Conservation (phyloP, 257 asterid species). For the Coffea canephora region DNA sequence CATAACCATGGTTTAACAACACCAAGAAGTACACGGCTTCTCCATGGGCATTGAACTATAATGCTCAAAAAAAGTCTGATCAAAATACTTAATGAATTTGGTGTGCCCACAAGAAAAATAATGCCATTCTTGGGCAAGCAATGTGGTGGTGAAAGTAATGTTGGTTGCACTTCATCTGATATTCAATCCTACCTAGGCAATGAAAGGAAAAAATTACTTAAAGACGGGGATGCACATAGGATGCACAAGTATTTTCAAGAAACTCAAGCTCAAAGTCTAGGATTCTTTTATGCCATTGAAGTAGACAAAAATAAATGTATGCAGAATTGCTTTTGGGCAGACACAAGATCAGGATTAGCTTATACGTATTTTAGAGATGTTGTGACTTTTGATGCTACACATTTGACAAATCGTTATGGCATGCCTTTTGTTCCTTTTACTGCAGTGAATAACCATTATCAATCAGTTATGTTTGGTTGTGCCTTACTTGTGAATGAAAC, state of each 20-base stretch:
- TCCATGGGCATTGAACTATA: background rate
- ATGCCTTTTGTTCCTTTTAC: conserved; percentile 15
- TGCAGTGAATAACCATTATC: conserved; percentile 12
- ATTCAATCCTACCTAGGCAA: background rate
- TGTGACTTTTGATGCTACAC: conserved; percentile 13
- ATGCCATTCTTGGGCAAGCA: background rate
- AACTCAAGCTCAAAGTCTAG: background rate
- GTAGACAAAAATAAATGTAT: conserved; percentile 1
- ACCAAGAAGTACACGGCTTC: background rate
- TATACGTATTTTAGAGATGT: conserved; percentile 14
- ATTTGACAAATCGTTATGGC: background rate
- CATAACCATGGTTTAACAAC: background rate
- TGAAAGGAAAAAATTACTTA: background rate
- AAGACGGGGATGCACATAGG: too few species aligned
- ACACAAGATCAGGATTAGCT: conserved; percentile 5
- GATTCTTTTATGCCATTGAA: conserved; percentile 7
- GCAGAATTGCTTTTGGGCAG: conserved; percentile 16
- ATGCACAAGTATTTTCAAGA: background rate
- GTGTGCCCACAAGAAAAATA: background rate
- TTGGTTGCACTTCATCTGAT: background rate
- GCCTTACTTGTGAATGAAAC: background rate
- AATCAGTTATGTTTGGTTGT: conserved; percentile 5
- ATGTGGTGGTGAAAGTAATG: background rate
- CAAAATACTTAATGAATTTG: background rate
- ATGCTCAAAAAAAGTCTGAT: background rate